These are phyloP conservation scores for Suhomyces panamericanus DNA, from an alignment of 1,139 yeast genomes.

Conservation along the genomic window DNA sequence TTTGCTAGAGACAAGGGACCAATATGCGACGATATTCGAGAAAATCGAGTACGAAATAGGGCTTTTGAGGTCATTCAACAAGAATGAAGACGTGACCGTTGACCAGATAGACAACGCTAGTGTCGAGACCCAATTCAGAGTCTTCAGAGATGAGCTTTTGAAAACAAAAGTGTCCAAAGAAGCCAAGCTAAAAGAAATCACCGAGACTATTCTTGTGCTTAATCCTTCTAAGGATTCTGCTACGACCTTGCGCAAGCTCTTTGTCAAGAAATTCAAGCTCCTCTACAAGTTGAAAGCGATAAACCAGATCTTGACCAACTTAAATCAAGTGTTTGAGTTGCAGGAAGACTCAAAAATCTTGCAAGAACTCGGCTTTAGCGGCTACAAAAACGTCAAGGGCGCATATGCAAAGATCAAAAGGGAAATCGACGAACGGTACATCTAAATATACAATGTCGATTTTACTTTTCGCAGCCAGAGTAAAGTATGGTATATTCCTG, in stretches of 20 bases:
- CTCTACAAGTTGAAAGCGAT: constrained; percentile 14
- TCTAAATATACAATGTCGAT: constrained; percentile 3
- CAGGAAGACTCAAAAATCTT: constrained; percentile 16
- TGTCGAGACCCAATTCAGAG: constrained; percentile 11
- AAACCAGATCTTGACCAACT: constrained; percentile 13
- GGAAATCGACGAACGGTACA: constrained; percentile 14
- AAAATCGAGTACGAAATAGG: constrained; percentile 15
- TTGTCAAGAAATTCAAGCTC: constrained; percentile 13
- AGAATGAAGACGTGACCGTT: constrained; percentile 2
- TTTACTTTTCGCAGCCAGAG: neutral
- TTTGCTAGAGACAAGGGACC: neutral
- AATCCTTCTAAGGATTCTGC: constrained; percentile 1
- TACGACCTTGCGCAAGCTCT: constrained; percentile 10
- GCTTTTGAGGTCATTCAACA: constrained; percentile 6
- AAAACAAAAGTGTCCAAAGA: constrained; percentile 12
- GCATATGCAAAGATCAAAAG: constrained; percentile 13
- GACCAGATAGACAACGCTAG: constrained; percentile 4
- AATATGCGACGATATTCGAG: constrained; percentile 10
- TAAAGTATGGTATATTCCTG: neutral
- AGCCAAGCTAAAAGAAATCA: constrained; percentile 12
- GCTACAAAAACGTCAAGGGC: constrained; percentile 2
- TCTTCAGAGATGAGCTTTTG: constrained; percentile 11
- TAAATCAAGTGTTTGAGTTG: constrained; percentile 15
- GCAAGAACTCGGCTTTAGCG: neutral
- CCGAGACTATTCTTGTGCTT: constrained; percentile 10